Evolutionary conservation across 2,329 filamentous ascomycete species (phyloP).

Genomic region (Pseudogymnoascus sp.): DNA sequence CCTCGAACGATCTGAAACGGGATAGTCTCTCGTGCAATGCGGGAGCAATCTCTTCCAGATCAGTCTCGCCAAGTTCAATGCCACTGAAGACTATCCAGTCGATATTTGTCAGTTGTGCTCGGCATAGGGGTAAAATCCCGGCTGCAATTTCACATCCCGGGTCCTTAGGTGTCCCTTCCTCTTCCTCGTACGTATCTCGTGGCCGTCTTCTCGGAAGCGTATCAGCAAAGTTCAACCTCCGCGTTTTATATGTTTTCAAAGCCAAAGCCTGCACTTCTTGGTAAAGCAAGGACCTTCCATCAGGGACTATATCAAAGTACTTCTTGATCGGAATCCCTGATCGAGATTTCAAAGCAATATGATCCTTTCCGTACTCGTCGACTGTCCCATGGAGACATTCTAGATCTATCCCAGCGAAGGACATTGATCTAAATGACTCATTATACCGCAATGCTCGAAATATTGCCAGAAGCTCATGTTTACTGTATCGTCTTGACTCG

Average conservation of each 20-base stretch:
- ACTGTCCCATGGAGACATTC: conserved; percentile 55
- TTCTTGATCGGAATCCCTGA: conserved; percentile 29
- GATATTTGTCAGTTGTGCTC: conserved; percentile 59
- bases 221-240: conserved; percentile 58
- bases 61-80: conserved; percentile 62
- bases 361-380: conserved; percentile 53
- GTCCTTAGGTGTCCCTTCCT: conserved; percentile 46
- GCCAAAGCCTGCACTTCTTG: conserved; percentile 63
- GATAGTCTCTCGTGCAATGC: conserved; percentile 59
- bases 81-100: conserved; percentile 65
- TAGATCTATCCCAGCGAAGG: conserved; percentile 58
- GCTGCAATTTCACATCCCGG: conserved; percentile 63
- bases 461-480: conserved; percentile 61
- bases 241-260: conserved; percentile 55
- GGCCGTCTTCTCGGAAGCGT: conserved; percentile 49
- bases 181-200: conserved; percentile 35
- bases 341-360: conserved; percentile 54
- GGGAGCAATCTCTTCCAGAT: conserved; percentile 58
- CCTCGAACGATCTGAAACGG: conserved; percentile 59
- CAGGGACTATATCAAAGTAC: conserved; percentile 28
- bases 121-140: conserved; percentile 61
- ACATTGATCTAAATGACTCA: conserved; percentile 60
- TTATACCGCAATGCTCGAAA: conserved; percentile 64
- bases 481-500: conserved; percentile 46
- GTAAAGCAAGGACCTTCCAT: conserved; percentile 47